A percentile compares a stretch with the other conserved stretches of the same genome.
phyloP scores from a whole-genome alignment of 23 red algal species.

The Gracilaria caudata region DNA sequence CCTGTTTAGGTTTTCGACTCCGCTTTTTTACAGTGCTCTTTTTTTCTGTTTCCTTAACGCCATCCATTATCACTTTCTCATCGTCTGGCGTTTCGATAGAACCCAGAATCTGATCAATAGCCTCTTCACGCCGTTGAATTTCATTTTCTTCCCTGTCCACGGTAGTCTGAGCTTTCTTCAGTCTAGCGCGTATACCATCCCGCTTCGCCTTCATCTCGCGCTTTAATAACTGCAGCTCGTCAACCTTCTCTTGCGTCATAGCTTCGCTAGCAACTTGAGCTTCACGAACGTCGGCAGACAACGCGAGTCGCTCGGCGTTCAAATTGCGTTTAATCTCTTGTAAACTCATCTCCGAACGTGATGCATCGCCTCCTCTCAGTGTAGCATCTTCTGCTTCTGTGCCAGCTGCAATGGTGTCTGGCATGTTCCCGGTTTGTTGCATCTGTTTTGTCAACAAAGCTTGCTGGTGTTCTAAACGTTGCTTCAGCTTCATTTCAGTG shows the following conservation, averaged over 20 bases:
- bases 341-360: constrained; percentile 36
- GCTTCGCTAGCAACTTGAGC: constrained; percentile 19
- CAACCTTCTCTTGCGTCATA: background rate
- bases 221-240: constrained; percentile 1
- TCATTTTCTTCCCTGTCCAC: constrained; percentile 15
- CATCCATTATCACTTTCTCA: background rate
- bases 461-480: background rate
- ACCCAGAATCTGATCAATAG: constrained; percentile 25
- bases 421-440: background rate
- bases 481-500: background rate
- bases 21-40: background rate
- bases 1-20: background rate
- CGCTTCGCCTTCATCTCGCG: constrained; percentile 30
- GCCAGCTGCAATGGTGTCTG: too few relatives aligned
- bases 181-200: background rate
- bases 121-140: constrained; percentile 18
- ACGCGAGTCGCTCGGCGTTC: constrained; percentile 31
- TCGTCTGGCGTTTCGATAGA: background rate
- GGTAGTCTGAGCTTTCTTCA: constrained; percentile 43
- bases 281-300: constrained; percentile 43
- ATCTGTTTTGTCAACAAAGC: background rate
- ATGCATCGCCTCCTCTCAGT: constrained; percentile 11
- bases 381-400: background rate
- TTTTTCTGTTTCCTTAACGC: background rate
- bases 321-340: constrained; percentile 32